These are phyloP conservation scores for Quercus aquifolioides DNA, from an alignment of 306 rosid genomes.

Conservation along the genomic window DNA sequence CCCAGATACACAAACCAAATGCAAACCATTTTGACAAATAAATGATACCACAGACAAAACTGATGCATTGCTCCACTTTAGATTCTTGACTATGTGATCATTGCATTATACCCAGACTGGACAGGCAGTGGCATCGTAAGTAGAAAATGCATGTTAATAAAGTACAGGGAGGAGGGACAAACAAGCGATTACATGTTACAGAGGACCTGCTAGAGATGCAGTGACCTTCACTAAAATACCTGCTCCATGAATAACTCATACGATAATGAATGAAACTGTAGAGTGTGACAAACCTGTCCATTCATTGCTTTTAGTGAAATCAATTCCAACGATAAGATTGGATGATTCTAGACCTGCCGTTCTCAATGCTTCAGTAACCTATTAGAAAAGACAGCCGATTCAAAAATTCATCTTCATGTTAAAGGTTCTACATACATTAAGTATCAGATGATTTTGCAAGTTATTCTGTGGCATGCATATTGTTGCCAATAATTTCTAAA, in stretches of 20 bases:
- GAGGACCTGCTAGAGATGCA: neutral
- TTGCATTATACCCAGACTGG: neutral
- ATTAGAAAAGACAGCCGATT: constrained; percentile 4
- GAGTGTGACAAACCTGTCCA: constrained; percentile 67
- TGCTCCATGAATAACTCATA: neutral
- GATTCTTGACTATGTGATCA: neutral
- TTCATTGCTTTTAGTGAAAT: constrained; percentile 94
- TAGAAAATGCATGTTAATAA: neutral
- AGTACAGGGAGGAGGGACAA: neutral
- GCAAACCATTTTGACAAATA: neutral
- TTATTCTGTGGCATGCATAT: neutral
- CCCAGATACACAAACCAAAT: constrained; percentile 4
- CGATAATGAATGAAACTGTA: neutral
- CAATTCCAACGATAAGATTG: constrained; percentile 86
- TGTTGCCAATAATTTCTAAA: neutral
- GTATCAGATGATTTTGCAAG: neutral
- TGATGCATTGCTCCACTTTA: neutral
- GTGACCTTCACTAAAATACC: neutral
- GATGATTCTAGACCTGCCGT: constrained; percentile 86
- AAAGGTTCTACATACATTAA: neutral
- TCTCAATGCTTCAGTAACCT: constrained; percentile 71
- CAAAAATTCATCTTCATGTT: neutral
- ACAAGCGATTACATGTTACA: neutral
- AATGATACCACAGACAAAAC: neutral
- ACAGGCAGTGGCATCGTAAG: neutral